phyloP scores from a whole-genome alignment of 2,329 filamentous ascomycete genomes.

The Beauveria pseudobassiana region DNA sequence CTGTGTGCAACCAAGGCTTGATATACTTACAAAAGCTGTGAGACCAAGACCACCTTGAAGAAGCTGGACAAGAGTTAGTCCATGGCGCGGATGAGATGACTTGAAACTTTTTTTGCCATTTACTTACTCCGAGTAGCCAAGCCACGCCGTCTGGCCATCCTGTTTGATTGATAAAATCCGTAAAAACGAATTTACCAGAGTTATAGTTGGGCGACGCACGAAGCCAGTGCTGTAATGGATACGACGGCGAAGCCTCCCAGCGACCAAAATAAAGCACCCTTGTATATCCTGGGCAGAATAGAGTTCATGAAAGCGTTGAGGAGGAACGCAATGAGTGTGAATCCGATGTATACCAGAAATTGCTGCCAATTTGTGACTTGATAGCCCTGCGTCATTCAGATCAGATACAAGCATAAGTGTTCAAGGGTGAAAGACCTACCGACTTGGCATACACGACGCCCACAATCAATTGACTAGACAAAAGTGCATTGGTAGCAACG shows the following conservation, averaged over 20 bases:
- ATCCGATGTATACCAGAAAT: conserved; percentile 45
- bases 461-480: conserved; percentile 59
- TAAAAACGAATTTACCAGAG: conserved; percentile 23
- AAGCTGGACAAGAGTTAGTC: conserved; percentile 12
- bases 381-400: conserved; percentile 30
- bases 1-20: too few species aligned
- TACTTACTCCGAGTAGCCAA: conserved; percentile 23
- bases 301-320: conserved; percentile 26
- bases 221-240: conserved; percentile 56
- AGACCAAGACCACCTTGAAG: conserved; percentile 26
- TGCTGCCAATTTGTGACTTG: conserved; percentile 57
- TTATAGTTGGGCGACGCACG: conserved; percentile 55
- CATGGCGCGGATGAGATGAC: not conserved
- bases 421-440: conserved; percentile 2
- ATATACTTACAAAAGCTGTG: conserved; percentile 21
- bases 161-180: conserved; percentile 24
- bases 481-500: conserved; percentile 58
- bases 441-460: conserved; percentile 56
- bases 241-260: conserved; percentile 61
- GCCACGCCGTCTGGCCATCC: conserved; percentile 28
- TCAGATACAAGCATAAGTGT: not conserved
- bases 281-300: conserved; percentile 42
- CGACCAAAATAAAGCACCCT: conserved; percentile 63
- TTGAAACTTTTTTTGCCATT: fast-evolving
- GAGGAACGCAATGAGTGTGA: conserved; percentile 21